These are phyloP conservation scores for Hyphopichia homilentoma DNA, from an alignment of 805 yeast species.

Conservation along the genomic window DNA sequence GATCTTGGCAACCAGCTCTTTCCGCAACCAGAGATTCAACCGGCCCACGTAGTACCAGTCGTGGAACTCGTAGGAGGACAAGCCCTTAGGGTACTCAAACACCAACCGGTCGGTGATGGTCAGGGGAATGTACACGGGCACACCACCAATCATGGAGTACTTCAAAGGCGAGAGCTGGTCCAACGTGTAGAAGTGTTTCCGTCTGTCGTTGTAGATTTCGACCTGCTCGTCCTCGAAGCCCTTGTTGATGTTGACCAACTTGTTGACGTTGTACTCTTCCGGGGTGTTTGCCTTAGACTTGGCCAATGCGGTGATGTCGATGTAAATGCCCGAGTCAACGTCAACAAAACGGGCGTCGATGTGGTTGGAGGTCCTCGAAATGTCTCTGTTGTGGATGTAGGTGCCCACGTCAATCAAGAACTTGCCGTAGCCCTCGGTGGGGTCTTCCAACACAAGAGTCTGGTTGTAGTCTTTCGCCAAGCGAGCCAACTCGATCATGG, in stretches of 20 bases:
- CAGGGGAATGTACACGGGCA: conserved; percentile 13
- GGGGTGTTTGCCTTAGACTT: conserved; percentile 14
- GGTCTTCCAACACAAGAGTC: conserved; percentile 28
- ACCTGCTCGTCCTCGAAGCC: conserved; percentile 17
- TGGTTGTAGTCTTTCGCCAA: conserved; percentile 21
- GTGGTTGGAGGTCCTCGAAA: conserved; percentile 17
- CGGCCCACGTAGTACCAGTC: conserved; percentile 14
- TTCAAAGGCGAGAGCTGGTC: conserved; percentile 50
- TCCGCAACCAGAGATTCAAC: conserved; percentile 14
- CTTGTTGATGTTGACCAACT: conserved; percentile 5
- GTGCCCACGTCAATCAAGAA: conserved; percentile 27
- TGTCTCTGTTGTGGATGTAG: conserved; percentile 22
- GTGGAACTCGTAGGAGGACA: conserved; percentile 11
- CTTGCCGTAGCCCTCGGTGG: conserved; percentile 21
- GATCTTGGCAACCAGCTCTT: conserved; percentile 7
- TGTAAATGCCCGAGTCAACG: conserved; percentile 51
- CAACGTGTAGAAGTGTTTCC: conserved; percentile 50
- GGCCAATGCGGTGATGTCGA: conserved; percentile 50
- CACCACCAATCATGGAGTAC: conserved; percentile 52
- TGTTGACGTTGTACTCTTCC: conserved; percentile 9
- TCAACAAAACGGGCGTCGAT: conserved; percentile 53
- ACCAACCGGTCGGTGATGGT: conserved; percentile 10
- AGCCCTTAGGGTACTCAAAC: conserved; percentile 16
- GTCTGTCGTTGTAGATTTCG: conserved; percentile 44
- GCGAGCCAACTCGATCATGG: conserved; percentile 16